Percentiles rank a stretch among this genome's conserved stretches.
phyloP scores from a whole-genome alignment of 768 basidiomycete species.

The Podaxis carcinomalis region DNA sequence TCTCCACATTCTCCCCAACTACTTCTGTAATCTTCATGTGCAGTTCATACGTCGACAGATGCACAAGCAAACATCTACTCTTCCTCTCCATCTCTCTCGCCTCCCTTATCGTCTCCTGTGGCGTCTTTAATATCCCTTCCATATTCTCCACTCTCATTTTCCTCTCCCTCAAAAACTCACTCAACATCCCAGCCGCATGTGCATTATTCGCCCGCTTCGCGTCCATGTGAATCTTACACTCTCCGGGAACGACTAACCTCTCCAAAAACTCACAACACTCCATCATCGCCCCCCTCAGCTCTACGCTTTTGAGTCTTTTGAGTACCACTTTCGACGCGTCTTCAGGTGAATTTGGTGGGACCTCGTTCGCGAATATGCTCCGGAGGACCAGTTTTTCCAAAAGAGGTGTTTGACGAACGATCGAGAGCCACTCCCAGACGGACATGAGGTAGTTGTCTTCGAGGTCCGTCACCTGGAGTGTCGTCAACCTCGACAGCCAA shows the following conservation, averaged over 20 bases:
- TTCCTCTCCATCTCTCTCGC: neutral
- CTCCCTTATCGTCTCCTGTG: neutral
- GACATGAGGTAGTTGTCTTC: conserved; percentile 6
- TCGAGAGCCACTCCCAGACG: conserved; percentile 1
- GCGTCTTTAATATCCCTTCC: conserved; percentile 10
- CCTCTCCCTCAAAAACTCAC: conserved; percentile 6
- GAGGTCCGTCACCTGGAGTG: conserved; percentile 4
- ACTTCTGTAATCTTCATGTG: conserved; percentile 2
- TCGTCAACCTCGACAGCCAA: neutral
- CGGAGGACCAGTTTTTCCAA: neutral
- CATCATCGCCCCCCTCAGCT: conserved; percentile 4
- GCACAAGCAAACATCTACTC: neutral
- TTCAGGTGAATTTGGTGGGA: neutral
- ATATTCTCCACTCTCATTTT: conserved; percentile 6
- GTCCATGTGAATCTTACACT: conserved; percentile 4
- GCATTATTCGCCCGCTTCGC: conserved; percentile 9
- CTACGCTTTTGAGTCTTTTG: neutral
- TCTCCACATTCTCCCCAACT: neutral
- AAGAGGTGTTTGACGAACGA: conserved; percentile 5
- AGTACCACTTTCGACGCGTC: conserved; percentile 1
- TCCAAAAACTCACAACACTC: conserved; percentile 7
- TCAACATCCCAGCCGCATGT: neutral
- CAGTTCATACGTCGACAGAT: neutral
- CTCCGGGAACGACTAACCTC: conserved; percentile 2
- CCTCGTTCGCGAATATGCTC: neutral